Percentiles rank a stretch among this genome's conserved stretches.
Evolutionary conservation across 495 filamentous ascomycete species (phyloP).

Genomic region (Xylaria venustula): DNA sequence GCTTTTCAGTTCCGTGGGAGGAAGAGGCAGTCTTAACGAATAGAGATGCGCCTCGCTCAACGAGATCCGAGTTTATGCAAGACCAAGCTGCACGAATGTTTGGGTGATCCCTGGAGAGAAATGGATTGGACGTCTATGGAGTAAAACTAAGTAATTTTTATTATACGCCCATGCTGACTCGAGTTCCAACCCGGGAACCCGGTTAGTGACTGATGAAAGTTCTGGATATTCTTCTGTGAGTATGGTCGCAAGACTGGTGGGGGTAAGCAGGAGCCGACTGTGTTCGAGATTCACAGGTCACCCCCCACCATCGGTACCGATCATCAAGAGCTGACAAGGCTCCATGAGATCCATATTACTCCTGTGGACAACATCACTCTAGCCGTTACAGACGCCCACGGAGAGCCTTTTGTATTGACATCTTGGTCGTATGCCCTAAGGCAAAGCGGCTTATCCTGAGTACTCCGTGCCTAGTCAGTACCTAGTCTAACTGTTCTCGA

Average conservation of each 20-base stretch:
- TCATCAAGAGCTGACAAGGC: neutral
- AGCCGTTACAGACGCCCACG: neutral
- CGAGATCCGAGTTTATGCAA: neutral
- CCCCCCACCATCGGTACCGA: constrained; percentile 5
- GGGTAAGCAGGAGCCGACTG: neutral
- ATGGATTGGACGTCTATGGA: neutral
- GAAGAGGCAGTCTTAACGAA: neutral
- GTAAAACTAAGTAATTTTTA: neutral
- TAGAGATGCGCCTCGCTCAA: constrained; percentile 1
- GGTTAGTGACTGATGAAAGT: neutral
- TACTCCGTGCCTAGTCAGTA: too few relatives aligned
- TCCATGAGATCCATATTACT: neutral
- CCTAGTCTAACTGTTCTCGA: neutral
- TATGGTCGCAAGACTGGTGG: constrained; percentile 7
- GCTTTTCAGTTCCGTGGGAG: neutral
- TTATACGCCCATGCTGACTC: constrained; percentile 1
- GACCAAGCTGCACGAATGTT: constrained; percentile 7
- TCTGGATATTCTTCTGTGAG: neutral
- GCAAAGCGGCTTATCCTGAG: too few relatives aligned
- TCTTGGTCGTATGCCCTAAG: neutral
- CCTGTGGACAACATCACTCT: neutral
- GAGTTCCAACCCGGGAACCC: constrained; percentile 9
- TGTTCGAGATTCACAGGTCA: constrained; percentile 8
- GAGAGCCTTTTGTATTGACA: neutral
- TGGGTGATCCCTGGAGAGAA: constrained; percentile 3